Evolutionary conservation across 2,329 filamentous ascomycete species (phyloP).

Genomic region (Cercospora zeina): DNA sequence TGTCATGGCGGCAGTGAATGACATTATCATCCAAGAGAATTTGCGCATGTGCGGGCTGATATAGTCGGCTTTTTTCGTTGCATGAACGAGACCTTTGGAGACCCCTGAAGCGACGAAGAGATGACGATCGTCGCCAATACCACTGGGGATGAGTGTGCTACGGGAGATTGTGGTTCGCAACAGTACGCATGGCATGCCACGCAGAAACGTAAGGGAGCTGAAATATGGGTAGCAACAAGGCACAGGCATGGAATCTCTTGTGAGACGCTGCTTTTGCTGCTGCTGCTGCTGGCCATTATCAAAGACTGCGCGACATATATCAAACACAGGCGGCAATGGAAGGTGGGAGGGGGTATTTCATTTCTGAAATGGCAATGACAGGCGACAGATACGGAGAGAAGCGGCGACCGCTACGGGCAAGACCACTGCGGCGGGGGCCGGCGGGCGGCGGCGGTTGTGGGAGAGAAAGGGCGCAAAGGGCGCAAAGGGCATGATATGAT

Average conservation of each 20-base stretch:
- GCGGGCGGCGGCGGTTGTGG: not conserved
- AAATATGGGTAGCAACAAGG: slow-evolving; percentile 15
- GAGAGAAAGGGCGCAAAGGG: not conserved
- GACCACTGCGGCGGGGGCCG: not conserved
- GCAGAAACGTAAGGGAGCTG: slow-evolving; percentile 9
- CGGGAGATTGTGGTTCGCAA: slow-evolving; percentile 18
- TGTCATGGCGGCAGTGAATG: slow-evolving; percentile 99
- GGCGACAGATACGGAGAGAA: not conserved
- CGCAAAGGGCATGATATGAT: slow-evolving; percentile 3
- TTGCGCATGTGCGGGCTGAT: slow-evolving; percentile 94
- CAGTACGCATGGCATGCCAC: slow-evolving; percentile 20
- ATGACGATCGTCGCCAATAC: not conserved
- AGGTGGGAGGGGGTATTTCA: not conserved
- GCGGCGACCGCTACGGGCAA: not conserved
- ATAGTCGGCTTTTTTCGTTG: slow-evolving; percentile 50
- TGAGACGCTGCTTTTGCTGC: not conserved
- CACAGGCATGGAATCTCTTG: not conserved
- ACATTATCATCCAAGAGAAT: slow-evolving; percentile 99
- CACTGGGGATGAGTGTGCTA: slow-evolving; percentile 11
- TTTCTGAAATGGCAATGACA: not conserved
- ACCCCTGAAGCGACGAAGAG: not conserved
- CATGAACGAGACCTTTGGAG: not conserved
- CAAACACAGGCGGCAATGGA: not conserved
- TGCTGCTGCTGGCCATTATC: not conserved
- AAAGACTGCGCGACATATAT: slow-evolving; percentile 1